Conservation (phyloP, 139 green algal species). For the Yamagishiella unicocca region DNA sequence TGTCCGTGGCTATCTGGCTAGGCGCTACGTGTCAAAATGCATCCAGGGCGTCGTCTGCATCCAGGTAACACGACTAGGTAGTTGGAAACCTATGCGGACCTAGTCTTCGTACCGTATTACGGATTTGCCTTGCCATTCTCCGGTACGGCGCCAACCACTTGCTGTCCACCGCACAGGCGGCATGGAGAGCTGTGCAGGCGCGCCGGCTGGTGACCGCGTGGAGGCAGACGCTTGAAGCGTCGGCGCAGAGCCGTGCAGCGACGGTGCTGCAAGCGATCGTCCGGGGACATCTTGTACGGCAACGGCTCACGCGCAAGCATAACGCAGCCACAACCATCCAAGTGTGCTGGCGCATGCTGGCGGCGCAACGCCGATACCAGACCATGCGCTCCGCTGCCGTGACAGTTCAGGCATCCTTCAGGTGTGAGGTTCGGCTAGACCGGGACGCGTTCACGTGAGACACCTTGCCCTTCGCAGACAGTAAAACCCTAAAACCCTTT, state of each 20-base stretch:
- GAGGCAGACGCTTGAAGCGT: not conserved
- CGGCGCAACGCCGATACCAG: not conserved
- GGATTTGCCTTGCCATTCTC: no score
- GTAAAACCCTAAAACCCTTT: no score
- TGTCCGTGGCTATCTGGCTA: not conserved
- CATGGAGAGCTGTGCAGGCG: not conserved
- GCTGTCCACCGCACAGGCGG: not conserved
- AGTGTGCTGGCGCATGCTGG: not conserved
- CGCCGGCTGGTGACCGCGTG: not conserved
- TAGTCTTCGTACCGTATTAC: no score
- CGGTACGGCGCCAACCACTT: no score
- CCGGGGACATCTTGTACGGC: not conserved
- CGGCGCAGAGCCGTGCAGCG: not conserved
- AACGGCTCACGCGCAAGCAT: not conserved
- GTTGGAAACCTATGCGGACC: no score
- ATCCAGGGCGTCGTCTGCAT: not conserved
- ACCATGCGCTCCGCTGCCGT: not conserved
- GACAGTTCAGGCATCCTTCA: not conserved
- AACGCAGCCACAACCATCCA: not conserved
- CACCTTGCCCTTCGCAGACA: no score
- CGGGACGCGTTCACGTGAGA: no score
- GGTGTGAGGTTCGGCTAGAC: no score
- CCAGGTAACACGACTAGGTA: no score
- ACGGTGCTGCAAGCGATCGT: not conserved
- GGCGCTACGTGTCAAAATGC: not conserved